Conservation (phyloP, 257 asterid species). For the Marsdenia floribunda region DNA sequence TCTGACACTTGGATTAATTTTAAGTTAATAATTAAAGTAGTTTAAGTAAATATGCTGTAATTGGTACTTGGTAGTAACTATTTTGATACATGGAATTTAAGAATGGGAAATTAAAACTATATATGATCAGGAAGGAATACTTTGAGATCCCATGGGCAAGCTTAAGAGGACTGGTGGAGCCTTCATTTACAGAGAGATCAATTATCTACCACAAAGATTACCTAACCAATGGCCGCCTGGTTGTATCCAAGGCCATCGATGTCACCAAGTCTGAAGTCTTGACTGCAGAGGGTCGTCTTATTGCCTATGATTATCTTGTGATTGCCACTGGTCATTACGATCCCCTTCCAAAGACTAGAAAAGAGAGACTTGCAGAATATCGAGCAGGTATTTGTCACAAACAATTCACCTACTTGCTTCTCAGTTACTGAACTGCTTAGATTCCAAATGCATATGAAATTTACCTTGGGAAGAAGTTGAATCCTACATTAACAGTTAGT, state of each 20-base stretch:
- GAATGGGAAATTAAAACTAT: background rate
- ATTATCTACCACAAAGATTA: constrained; percentile 73
- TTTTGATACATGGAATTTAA: background rate
- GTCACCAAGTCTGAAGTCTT: constrained; percentile 52
- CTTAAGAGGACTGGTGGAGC: constrained; percentile 77
- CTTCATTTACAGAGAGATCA: constrained; percentile 64
- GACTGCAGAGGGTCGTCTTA: constrained; percentile 54
- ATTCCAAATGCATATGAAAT: too few species aligned
- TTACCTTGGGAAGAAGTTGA: background rate
- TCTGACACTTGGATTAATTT: background rate
- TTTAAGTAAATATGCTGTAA: background rate
- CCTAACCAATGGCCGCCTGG: constrained; percentile 62
- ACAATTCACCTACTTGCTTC: too few species aligned
- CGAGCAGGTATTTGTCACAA: constrained; percentile 33
- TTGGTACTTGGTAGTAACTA: background rate
- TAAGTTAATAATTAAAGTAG: background rate
- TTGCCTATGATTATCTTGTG: constrained; percentile 69
- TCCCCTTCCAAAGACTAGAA: constrained; percentile 40
- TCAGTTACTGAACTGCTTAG: background rate
- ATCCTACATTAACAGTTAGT: background rate
- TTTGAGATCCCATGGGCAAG: constrained; percentile 90
- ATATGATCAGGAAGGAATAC: constrained; percentile 69
- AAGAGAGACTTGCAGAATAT: constrained; percentile 48
- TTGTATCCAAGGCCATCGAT: constrained; percentile 54
- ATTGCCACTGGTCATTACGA: constrained; percentile 80